Percentiles rank a stretch among this genome's conserved stretches.
phyloP scores from a whole-genome alignment of 176 grass and related monocot genomes.

The Oryza glumipatula region DNA sequence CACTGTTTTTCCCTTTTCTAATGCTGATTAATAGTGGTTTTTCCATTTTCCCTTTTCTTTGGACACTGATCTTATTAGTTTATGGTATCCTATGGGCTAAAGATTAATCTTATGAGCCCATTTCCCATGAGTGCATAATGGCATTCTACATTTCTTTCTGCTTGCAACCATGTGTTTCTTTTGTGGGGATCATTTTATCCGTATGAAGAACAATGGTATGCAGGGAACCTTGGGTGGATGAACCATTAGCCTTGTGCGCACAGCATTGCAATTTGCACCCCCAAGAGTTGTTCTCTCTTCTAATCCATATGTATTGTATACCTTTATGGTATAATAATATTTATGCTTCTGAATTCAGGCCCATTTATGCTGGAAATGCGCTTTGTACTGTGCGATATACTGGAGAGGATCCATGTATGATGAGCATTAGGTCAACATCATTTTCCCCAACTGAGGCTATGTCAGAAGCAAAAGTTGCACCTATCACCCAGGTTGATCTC shows the following conservation, averaged over 20 bases:
- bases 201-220: too few species aligned
- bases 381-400: slow-evolving; percentile 84
- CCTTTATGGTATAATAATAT: not conserved
- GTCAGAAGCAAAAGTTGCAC: slow-evolving; percentile 58
- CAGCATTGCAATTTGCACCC: too few species aligned
- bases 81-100: not conserved
- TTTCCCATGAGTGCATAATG: not conserved
- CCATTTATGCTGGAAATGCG: slow-evolving; percentile 99
- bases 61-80: not conserved
- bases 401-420: slow-evolving; percentile 75
- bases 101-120: not conserved
- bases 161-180: not conserved
- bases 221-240: too few species aligned
- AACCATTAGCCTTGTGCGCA: too few species aligned
- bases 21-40: not conserved
- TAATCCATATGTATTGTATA: not conserved
- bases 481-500: slow-evolving; percentile 84
- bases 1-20: not conserved
- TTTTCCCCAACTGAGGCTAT: slow-evolving; percentile 55
- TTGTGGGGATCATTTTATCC: not conserved
- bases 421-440: slow-evolving; percentile 91
- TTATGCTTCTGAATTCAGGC: slow-evolving; percentile 52
- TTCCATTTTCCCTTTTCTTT: not conserved
- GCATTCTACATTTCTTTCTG: not conserved
- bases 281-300: not conserved